Conservation (phyloP, 768 basidiomycete genomes). For the Russula emetica region DNA sequence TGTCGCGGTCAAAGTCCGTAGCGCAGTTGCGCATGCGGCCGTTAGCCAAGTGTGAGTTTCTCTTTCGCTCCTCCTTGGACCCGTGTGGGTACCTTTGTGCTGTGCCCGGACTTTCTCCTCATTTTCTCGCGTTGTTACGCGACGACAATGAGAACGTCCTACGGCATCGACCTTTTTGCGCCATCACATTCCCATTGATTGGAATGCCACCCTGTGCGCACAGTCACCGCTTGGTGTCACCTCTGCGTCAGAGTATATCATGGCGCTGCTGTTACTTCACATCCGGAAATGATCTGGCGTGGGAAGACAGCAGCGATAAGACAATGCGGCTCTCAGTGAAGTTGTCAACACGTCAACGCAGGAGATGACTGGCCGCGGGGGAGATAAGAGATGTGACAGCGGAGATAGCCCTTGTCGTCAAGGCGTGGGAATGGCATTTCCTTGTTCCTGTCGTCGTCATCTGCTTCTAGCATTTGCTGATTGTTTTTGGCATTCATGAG, state of each 20-base stretch:
- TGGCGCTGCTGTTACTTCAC: slow-evolving; percentile 3
- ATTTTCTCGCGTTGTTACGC: not conserved
- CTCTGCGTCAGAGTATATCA: not conserved
- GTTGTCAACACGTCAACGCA: not conserved
- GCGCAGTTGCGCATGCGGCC: slow-evolving; percentile 49
- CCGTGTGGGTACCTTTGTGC: not conserved
- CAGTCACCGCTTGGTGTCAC: not conserved
- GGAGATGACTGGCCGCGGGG: not conserved
- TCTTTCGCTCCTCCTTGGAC: not conserved
- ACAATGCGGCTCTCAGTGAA: slow-evolving; percentile 11
- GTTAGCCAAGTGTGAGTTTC: slow-evolving; percentile 43
- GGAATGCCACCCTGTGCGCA: not conserved
- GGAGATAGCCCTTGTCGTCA: not conserved
- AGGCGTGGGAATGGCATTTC: not conserved
- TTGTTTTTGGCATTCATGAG: slow-evolving; percentile 13
- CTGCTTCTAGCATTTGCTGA: slow-evolving; percentile 5
- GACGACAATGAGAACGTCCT: not conserved
- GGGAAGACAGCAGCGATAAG: slow-evolving; percentile 1
- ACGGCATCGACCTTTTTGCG: not conserved
- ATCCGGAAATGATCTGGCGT: slow-evolving; percentile 21
- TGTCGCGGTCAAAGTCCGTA: slow-evolving; percentile 51
- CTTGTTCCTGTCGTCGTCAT: not conserved
- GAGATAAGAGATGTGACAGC: not conserved
- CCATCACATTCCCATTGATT: not conserved
- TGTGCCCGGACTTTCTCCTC: not conserved